Conservation (phyloP, 345 rosid species). For the Populus euphratica region DNA sequence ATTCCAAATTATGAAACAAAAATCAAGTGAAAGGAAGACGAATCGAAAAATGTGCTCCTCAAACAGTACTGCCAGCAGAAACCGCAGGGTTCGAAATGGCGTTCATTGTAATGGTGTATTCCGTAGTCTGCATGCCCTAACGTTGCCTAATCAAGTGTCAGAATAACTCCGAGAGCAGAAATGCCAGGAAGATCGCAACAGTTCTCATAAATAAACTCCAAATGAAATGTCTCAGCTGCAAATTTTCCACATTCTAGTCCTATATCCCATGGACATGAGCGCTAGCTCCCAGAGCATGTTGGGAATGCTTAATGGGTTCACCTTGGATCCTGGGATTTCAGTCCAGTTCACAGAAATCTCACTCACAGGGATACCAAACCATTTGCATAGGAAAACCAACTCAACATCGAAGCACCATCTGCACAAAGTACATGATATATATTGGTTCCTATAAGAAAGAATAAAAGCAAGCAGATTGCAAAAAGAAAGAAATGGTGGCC, state of each 20-base stretch:
- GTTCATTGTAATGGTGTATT: not conserved
- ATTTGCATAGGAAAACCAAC: slow-evolving; percentile 82
- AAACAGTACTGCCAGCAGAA: not conserved
- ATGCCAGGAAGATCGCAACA: not conserved
- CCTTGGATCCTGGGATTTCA: slow-evolving; percentile 96
- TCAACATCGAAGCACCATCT: slow-evolving; percentile 99
- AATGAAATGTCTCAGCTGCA: slow-evolving; percentile 23
- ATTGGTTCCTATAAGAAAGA: not conserved
- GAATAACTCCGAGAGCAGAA: not conserved
- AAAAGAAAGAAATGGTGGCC: not conserved
- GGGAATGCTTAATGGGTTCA: slow-evolving; percentile 79
- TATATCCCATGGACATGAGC: slow-evolving; percentile 83
- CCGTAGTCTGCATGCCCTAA: not conserved
- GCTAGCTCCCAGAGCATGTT: slow-evolving; percentile 98
- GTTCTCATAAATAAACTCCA: not conserved
- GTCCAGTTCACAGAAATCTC: slow-evolving; percentile 95
- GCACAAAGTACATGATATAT: slow-evolving; percentile 15
- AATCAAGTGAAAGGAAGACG: not conserved
- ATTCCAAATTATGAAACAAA: not conserved
- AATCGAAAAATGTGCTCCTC: not conserved
- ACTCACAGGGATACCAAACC: slow-evolving; percentile 59
- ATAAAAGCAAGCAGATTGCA: not conserved
- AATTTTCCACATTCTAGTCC: slow-evolving; percentile 78
- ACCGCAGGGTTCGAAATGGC: not conserved
- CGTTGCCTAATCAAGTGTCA: slow-evolving; percentile 1